Conservation (phyloP, 257 asterid species). For the Marsdenia floribunda region DNA sequence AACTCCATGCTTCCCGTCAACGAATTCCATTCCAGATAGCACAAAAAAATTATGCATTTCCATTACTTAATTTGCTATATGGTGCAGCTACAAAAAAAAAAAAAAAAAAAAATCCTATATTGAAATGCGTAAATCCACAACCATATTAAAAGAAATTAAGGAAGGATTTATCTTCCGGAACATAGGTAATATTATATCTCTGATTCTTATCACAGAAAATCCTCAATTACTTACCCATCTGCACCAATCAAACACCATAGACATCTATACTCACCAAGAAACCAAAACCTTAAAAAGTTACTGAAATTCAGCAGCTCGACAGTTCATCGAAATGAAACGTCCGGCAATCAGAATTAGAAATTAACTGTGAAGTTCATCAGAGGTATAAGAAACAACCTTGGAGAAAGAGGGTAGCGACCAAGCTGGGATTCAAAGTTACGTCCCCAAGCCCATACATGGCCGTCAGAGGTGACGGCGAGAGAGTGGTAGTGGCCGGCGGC, state of each 20-base stretch:
- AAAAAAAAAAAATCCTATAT: neutral
- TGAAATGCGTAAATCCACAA: neutral
- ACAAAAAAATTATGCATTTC: neutral
- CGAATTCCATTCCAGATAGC: neutral
- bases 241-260: neutral
- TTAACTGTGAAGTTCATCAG: neutral
- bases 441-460: slow-evolving; percentile 93
- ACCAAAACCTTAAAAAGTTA: too few species aligned
- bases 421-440: slow-evolving; percentile 77
- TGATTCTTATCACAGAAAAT: neutral
- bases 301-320: neutral
- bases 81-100: neutral
- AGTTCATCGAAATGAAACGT: neutral
- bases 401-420: slow-evolving; percentile 53
- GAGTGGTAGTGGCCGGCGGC: slow-evolving; percentile 95
- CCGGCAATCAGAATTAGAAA: neutral
- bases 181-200: neutral
- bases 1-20: neutral
- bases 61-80: neutral
- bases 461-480: slow-evolving; percentile 75
- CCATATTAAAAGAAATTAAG: neutral
- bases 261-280: neutral
- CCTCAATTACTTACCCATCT: neutral
- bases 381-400: slow-evolving; percentile 38
- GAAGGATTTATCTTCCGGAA: neutral